Evolutionary conservation across 495 filamentous ascomycete genomes (phyloP), one percentile per base, ranked within the genome.

Genomic region (Penicillium daleae): DNA sequence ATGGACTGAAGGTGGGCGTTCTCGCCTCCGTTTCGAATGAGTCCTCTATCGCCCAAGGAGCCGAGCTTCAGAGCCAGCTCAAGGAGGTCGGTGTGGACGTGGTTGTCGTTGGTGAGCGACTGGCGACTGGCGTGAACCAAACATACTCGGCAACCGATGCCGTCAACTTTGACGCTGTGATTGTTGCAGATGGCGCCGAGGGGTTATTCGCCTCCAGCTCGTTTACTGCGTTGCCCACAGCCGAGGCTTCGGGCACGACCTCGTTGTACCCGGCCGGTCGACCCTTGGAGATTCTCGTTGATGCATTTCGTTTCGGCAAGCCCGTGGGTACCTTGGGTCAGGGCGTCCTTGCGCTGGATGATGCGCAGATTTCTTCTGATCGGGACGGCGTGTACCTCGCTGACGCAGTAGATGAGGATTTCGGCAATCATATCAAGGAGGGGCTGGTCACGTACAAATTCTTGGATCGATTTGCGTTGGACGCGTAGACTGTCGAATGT

Each of bases 121-220:
- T 92, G 0, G 71, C 66, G 3, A 61, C 75, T 9, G 85, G 83
- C 10, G 81, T 91, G 35, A 81, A 89, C 64, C 84, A 86, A 74
- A 92, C 90, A 0, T 94, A 93, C 72, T 85, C 85, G 24, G 82
- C 80, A 4, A 82, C 89, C 2, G 89, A 92, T 64, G 90, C 89
- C 0, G 87, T 86, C 0, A 81, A 81, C 26, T 93, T 91, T 62
- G 91, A 93, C 68, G 90, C 85, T 29, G 74, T 94, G 5, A 74
- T 92, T 19, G 76, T 90, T 17, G 82, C 79, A 0, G 76, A 84
- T 7, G 89, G 86, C 0, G 82, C 87, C 0, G 78, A 86, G 66
- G 70, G 61, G 0, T 60, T 92, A 2, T 87, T 90, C 67, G 46
- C 54, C n/a, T 57, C 66, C 0, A 46, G 56, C 15, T 75, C 70